phyloP scores from a whole-genome alignment of 2,329 filamentous ascomycete species.

The Diplodia sapinea region DNA sequence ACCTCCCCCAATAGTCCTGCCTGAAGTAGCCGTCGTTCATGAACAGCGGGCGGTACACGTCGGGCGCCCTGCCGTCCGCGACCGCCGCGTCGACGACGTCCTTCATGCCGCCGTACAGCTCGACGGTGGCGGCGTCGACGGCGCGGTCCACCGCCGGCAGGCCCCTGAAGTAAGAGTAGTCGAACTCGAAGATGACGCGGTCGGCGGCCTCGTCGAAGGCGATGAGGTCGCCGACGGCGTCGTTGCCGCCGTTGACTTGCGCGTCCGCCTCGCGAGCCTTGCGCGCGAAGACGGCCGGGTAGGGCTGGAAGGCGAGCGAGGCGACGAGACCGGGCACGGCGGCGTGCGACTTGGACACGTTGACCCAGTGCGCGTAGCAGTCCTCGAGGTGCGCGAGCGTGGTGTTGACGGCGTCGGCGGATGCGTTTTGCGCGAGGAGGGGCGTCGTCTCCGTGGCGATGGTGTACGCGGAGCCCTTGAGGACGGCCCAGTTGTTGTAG shows the following conservation, averaged over 20 bases:
- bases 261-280: slow-evolving; percentile 34
- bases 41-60: slow-evolving; percentile 53
- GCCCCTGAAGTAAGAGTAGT: slow-evolving; percentile 47
- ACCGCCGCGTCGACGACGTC: slow-evolving; percentile 45
- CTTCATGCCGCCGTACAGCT: slow-evolving; percentile 47
- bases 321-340: slow-evolving; percentile 43
- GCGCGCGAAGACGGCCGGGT: slow-evolving; percentile 40
- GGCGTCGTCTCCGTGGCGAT: slow-evolving; percentile 46
- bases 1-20: slow-evolving; percentile 53
- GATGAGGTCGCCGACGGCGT: slow-evolving; percentile 44
- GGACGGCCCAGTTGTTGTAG: slow-evolving; percentile 52
- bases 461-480: slow-evolving; percentile 43
- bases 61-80: slow-evolving; percentile 44
- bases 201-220: slow-evolving; percentile 49
- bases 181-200: slow-evolving; percentile 54
- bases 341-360: slow-evolving; percentile 37
- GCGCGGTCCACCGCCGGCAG: slow-evolving; percentile 41
- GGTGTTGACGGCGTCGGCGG: slow-evolving; percentile 35
- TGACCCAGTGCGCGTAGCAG: slow-evolving; percentile 40
- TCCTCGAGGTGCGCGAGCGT: slow-evolving; percentile 7
- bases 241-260: no score
- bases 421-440: slow-evolving; percentile 30
- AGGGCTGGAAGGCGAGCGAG: slow-evolving; percentile 45
- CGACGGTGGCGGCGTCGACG: slow-evolving; percentile 50
- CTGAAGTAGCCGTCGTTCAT: slow-evolving; percentile 54